Base-by-base conservation (phyloP, 2,329 filamentous ascomycete genomes). In the Colletotrichum camelliae region DNA sequence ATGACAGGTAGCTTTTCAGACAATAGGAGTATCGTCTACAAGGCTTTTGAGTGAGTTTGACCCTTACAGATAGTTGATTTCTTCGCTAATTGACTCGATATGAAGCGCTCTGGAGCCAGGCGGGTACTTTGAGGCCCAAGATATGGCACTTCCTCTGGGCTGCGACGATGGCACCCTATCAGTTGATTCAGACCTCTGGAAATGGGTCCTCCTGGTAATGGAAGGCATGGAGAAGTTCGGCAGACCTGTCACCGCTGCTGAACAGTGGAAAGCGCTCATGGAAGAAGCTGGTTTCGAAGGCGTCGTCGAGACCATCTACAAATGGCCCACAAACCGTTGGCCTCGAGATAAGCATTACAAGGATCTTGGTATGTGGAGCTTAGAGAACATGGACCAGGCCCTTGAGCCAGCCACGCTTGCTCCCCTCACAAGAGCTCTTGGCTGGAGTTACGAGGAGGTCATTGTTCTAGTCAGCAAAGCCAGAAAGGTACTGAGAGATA, bases 361-460 rank as follows among this genome's bases (percentile, higher is more conserved):
- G 48, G 67, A 75, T 15, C 27, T 75, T 18, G 72, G 72, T 37
- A 68, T 55, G 52, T 75, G 72, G 67, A 66, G 79, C n/a, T 70
- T 80, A 24, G 80, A 82, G 60, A 84, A 84, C 57, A 79, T 84
- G 29, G 48, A 74, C 64, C 77, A 75, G 58, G 84, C 83, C 15
- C 79, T 82, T 33, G 82, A 86, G 78, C 79, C 81, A 7, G 82
- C 85, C 57, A 80, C 79, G 13, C 78, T 85, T 65, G 84, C 83
- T 10, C 77, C 84, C 13, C 83, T 85, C 67, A 86, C 84, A 4
- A 81, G 83, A n/a, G 81, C 80, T 43, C 77, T 86, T 21, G 81
- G 81, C 12, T 85, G 84, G 84, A 80, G 61, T 21, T 70, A 78
- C 10, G 82, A 82, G 13, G 80, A 84, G 65, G 79, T 80, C 62